phyloP scores from a whole-genome alignment of 1,139 yeast species.

The Hanseniaspora uvarum region DNA sequence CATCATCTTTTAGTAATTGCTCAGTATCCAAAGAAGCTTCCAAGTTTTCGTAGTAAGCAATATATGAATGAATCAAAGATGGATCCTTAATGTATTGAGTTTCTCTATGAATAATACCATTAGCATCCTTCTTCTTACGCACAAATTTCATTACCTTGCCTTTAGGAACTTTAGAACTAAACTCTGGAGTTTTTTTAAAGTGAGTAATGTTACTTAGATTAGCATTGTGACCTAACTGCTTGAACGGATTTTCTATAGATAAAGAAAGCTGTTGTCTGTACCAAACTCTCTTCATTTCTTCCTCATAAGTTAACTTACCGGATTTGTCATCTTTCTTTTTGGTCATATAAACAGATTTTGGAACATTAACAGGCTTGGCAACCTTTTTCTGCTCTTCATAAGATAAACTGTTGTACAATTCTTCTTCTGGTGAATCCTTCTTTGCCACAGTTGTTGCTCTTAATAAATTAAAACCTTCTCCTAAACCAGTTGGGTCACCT shows the following conservation, averaged over 20 bases:
- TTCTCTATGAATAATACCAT: slow-evolving; percentile 76
- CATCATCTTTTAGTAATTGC: slow-evolving; percentile 29
- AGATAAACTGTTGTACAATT: slow-evolving; percentile 21
- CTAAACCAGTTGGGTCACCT: slow-evolving; percentile 91
- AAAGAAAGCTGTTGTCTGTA: slow-evolving; percentile 66
- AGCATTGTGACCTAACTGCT: slow-evolving; percentile 35
- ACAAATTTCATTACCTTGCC: slow-evolving; percentile 58
- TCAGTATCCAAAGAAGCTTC: slow-evolving; percentile 34
- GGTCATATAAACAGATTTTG: slow-evolving; percentile 1
- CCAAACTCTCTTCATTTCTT: slow-evolving; percentile 86
- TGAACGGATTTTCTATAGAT: slow-evolving; percentile 38
- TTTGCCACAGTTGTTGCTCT: slow-evolving; percentile 23
- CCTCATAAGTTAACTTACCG: slow-evolving; percentile 87
- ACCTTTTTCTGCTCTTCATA: slow-evolving; percentile 34
- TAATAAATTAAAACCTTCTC: slow-evolving; percentile 81
- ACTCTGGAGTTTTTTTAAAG: slow-evolving; percentile 29
- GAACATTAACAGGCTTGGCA: slow-evolving; percentile 15
- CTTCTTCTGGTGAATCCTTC: slow-evolving; percentile 19
- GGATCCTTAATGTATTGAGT: slow-evolving; percentile 76
- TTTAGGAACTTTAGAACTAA: slow-evolving; percentile 26
- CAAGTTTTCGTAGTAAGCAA: slow-evolving; percentile 58
- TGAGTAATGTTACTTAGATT: slow-evolving; percentile 26
- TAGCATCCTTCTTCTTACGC: slow-evolving; percentile 69
- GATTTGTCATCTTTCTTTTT: slow-evolving; percentile 72
- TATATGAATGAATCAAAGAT: slow-evolving; percentile 74